Base-by-base conservation (phyloP, 2,329 filamentous ascomycete genomes). In the Ilyonectria robusta region DNA sequence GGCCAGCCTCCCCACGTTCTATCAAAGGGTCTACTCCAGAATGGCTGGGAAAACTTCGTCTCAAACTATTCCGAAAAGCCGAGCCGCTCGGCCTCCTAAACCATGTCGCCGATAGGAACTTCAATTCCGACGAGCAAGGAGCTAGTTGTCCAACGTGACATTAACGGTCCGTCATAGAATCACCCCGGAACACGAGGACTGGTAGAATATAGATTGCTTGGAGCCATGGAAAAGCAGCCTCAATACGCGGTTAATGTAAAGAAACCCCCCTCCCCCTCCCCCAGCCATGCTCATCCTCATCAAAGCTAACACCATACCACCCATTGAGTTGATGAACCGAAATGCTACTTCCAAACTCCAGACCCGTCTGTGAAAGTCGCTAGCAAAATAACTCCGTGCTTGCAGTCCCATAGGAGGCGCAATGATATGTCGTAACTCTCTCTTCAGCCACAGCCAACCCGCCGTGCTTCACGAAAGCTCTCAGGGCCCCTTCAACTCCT, bases 401-500 rank as follows among this genome's bases (percentile, higher is more conserved):
- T 17, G n/a, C 19, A 35, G 29, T 53, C 50, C 35, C 50, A 7
- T 21, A 53, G 31, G 31, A 53, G 31, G 21, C 33, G n/a, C n/a
- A 35, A 35, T 35, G 9, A 23, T 13, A 46, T 15, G 19, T 46
- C 10, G 8, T 11, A 10, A 23, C 19, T 13, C 42, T 6, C 17
- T 9, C 33, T 15, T 42, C 5, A 19, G 6, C 9, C 3, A 10
- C 31, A 26, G 21, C 59, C 10, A 19, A 3, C 26, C 44, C 37
- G 33, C 33, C 40, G 3, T 42, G 15, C 40, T n/a, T 47, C 17
- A 19, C 26, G 33, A 40, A 11, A 17, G 7, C 46, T 7, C 17
- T 62, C 62, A 75, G 7, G 73, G 77, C 0, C 70, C 73, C 13
- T 55, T 60, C 23, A 78, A 61, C 67, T 80, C 79, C 67, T 75